Evolutionary conservation across 2,329 filamentous ascomycete species (phyloP), one percentile per base, ranked within the genome.

Genomic region (Mariannaea sp.): DNA sequence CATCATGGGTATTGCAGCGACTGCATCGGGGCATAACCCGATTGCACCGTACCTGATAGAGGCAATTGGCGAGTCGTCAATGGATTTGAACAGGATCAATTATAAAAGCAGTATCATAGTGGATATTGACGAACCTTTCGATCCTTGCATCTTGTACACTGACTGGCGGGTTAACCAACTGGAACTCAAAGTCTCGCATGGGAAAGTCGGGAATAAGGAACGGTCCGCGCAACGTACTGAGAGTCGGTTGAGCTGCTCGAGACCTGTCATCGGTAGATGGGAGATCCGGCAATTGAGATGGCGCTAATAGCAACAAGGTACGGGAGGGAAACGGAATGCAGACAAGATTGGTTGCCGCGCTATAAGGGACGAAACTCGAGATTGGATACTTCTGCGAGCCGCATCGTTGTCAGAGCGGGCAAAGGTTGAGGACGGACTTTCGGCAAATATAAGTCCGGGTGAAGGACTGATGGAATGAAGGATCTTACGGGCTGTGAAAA

Each of bases 101-200:
- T 24, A 24, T 5, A 8, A 5, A 24, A 8, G 8, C 22, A 8
- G 22, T 24, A 24, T 24, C 8, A 7, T 12, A 1, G n/a, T 17
- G 41, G n/a, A 42, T 22, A 29, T 27, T 16, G 3, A 44, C 53
- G 10, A 29, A 60, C 65, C 27, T 67, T 67, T 16, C 65, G 63
- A 36, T 66, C 60, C 48, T 67, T 67, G 51, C 65, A 67, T 51
- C 65, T 63, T 39, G 53, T 53, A 38, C 65, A 67, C 65, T 66
- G 42, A 9, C 12, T n/a, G n/a, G 17, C 14, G 16, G 20, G 35
- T 49, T 30, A 49, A 41, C 13, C 27, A 24, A 40, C 14, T 30
- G 40, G 13, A n/a, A 24, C 22, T 8, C 22, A 5, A 24, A 24
- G 20, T 26, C 20, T 35, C 26, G 33, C 26, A 19, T 29, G 17